Evolutionary conservation across 2,329 filamentous ascomycete species (phyloP), one percentile per base, ranked within the genome.

Genomic region (Colletotrichum tamarilloi): DNA sequence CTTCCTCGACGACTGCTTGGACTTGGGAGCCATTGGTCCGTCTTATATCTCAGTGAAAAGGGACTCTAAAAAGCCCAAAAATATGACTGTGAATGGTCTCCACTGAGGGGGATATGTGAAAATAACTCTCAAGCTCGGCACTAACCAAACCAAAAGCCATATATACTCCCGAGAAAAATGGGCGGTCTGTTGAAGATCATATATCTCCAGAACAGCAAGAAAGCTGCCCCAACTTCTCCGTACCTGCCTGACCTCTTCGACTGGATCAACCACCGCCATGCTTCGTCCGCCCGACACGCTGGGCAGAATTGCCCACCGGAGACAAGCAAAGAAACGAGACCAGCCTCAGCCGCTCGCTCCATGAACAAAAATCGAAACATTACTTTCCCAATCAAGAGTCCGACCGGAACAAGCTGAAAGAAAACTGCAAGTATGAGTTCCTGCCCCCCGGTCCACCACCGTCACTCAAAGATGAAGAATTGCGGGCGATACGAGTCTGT

Each of bases 1-100:
- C 11, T 74, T 76, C 6, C 26, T 56, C 4, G 70, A 55, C 7
- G 70, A 53, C 14, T 63, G 67, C 28, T 26, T 68, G 5, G 42
- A 68, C 46, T 14, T 49, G 22, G 62, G 49, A 35, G 72, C 57
- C 74, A 75, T 75, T 66, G 28, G 1, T 38, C 38, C 7, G 38
- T 42, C 38, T 42, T 19, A 19, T 32, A 55, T 49, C 19, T n/a
- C 8, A 49, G 42, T 8, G 4, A 11, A 11, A 49, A 7, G 38
- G 8, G 42, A 49, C 42, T 49, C 19, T 49, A 9, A 49, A n/a
- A 22, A 22, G 42, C 42, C 16, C 19, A 8, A 11, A 11, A 49
- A 49, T 2, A 35, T 49, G 42, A 11, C 42, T 49, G 42, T 49
- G 42, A 49, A n/a, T 49, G 19, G 42, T 49, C 19, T 49, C 42